Conservation (phyloP, 495 filamentous ascomycete genomes). For the Lineolata rhizophorae region DNA sequence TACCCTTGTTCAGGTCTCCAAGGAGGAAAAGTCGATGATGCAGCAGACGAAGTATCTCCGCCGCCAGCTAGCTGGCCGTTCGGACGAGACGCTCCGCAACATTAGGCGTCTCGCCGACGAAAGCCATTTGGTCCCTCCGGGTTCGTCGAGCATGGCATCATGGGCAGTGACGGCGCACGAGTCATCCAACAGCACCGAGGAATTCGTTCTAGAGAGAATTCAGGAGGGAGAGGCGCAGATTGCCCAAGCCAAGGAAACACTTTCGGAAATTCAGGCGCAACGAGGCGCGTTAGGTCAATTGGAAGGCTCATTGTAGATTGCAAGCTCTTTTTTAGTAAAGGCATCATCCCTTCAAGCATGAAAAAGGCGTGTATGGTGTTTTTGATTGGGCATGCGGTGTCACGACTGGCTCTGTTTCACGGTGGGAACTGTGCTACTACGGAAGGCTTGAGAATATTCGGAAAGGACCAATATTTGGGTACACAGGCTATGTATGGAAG, state of each 20-base stretch:
- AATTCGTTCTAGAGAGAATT: not conserved
- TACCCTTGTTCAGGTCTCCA: conserved; percentile 3
- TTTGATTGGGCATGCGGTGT: no score
- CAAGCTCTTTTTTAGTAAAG: no score
- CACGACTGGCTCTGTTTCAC: no score
- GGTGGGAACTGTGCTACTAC: no score
- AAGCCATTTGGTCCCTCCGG: not conserved
- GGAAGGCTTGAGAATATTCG: no score
- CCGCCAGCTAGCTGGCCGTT: not conserved
- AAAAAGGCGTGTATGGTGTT: no score
- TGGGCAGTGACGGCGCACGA: not conserved
- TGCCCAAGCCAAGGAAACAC: not conserved
- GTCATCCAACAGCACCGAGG: not conserved
- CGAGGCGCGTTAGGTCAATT: no score
- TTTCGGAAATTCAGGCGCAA: not conserved
- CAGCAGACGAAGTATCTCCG: conserved; percentile 5
- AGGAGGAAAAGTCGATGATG: conserved; percentile 3
- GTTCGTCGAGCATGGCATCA: not conserved
- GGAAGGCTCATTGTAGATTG: no score
- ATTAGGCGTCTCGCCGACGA: not conserved
- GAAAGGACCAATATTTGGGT: no score
- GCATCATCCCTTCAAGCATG: no score
- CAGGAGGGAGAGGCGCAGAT: not conserved
- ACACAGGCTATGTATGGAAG: no score
- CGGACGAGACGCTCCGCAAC: not conserved